Conservation (phyloP, 2,329 filamentous ascomycete genomes). For the Clonostachys sp. region DNA sequence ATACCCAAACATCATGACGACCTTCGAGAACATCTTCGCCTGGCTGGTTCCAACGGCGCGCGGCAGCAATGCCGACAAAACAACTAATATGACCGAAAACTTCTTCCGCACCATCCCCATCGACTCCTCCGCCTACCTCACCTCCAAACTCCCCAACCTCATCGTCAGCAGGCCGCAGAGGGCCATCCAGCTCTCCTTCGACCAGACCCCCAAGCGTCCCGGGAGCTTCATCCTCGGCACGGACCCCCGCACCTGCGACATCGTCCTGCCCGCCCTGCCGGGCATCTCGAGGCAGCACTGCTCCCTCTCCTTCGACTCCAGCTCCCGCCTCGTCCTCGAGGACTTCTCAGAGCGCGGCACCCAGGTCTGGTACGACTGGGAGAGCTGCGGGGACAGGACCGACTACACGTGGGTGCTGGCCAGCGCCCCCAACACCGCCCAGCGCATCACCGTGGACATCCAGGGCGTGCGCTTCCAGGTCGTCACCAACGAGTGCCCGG, state of each 20-base stretch:
- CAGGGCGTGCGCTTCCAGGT: conserved; percentile 32
- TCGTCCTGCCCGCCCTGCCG: conserved; percentile 24
- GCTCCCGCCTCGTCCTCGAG: conserved; percentile 27
- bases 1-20: conserved; percentile 9
- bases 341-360: conserved; percentile 31
- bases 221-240: conserved; percentile 31
- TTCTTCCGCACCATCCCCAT: conserved; percentile 15
- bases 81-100: conserved; percentile 23
- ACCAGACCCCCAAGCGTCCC: conserved; percentile 21
- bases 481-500: conserved; percentile 24
- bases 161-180: conserved; percentile 14
- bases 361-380: conserved; percentile 35
- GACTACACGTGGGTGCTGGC: conserved; percentile 29
- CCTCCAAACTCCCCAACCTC: conserved; percentile 18
- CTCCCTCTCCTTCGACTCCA: conserved; percentile 29
- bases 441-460: conserved; percentile 29
- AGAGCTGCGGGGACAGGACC: conserved; percentile 26
- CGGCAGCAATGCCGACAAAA: conserved; percentile 23
- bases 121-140: conserved; percentile 14
- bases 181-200: conserved; percentile 29
- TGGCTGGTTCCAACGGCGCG: conserved; percentile 31
- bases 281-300: conserved; percentile 30
- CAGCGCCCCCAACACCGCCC: conserved; percentile 19
- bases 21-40: conserved; percentile 24
- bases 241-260: conserved; percentile 25